A percentile compares a stretch with the other conserved stretches of the same genome.
phyloP scores from a whole-genome alignment of 2,329 filamentous ascomycete genomes.

The Fusarium marasasianum region DNA sequence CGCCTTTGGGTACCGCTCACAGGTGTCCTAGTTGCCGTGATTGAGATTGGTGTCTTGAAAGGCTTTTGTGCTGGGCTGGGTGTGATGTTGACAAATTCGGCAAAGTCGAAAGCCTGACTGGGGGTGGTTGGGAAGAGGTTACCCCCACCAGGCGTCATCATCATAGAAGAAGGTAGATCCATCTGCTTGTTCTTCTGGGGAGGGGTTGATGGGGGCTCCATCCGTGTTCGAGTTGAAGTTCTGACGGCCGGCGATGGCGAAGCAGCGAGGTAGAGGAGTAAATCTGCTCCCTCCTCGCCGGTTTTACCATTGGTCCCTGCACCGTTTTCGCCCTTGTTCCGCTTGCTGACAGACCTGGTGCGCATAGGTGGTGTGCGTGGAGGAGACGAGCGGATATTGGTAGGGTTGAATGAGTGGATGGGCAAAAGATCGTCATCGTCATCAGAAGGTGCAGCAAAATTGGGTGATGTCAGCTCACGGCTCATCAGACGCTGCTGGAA shows the following conservation, averaged over 20 bases:
- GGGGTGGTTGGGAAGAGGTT: slow-evolving; percentile 81
- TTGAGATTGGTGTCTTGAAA: slow-evolving; percentile 81
- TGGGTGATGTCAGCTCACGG: slow-evolving; percentile 68
- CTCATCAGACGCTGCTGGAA: slow-evolving; percentile 76
- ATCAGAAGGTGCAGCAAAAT: slow-evolving; percentile 72
- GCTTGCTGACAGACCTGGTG: slow-evolving; percentile 58
- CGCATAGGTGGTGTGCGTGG: slow-evolving; percentile 83
- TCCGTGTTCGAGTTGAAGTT: slow-evolving; percentile 54
- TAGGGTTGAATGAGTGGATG: slow-evolving; percentile 74
- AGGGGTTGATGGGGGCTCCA: slow-evolving; percentile 80
- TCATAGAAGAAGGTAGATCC: slow-evolving; percentile 83
- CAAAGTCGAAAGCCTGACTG: slow-evolving; percentile 86
- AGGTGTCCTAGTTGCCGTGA: slow-evolving; percentile 61
- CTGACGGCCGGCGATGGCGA: slow-evolving; percentile 86
- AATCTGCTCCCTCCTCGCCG: slow-evolving; percentile 82
- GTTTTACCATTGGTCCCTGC: slow-evolving; percentile 60
- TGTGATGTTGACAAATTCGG: slow-evolving; percentile 97
- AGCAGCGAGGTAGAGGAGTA: slow-evolving; percentile 85
- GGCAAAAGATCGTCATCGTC: slow-evolving; percentile 87
- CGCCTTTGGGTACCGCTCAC: slow-evolving; percentile 76
- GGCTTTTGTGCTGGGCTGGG: slow-evolving; percentile 91
- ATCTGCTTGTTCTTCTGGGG: slow-evolving; percentile 73
- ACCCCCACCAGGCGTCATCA: slow-evolving; percentile 82
- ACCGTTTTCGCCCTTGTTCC: slow-evolving; percentile 58
- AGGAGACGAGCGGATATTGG: slow-evolving; percentile 78